Conservation (phyloP, 2,329 filamentous ascomycete species). For the Zelopaecilomyces penicillatus region DNA sequence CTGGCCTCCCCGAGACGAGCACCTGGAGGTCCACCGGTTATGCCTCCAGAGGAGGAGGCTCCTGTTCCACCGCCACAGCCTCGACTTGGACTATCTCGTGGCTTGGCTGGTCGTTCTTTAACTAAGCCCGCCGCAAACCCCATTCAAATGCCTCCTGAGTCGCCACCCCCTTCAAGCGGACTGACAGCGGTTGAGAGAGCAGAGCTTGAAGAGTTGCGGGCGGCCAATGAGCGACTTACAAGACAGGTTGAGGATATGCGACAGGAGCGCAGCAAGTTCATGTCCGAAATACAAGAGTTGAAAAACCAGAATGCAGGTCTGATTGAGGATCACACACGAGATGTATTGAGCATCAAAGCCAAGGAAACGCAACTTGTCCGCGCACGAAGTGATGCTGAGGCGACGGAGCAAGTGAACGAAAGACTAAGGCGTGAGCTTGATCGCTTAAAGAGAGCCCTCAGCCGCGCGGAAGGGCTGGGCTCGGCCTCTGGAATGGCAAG, state of each 20-base stretch:
- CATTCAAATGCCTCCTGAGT: slow-evolving; percentile 41
- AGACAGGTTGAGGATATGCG: slow-evolving; percentile 72
- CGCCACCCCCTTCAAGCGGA: slow-evolving; percentile 54
- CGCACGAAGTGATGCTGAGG: slow-evolving; percentile 80
- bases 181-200: slow-evolving; percentile 74
- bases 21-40: slow-evolving; percentile 37
- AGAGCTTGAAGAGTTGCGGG: slow-evolving; percentile 83
- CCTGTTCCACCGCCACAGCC: slow-evolving; percentile 50
- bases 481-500: slow-evolving; percentile 29
- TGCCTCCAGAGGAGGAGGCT: slow-evolving; percentile 49
- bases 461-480: slow-evolving; percentile 48
- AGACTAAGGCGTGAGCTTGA: slow-evolving; percentile 83
- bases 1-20: slow-evolving; percentile 47
- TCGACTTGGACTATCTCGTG: slow-evolving; percentile 61
- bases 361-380: slow-evolving; percentile 96
- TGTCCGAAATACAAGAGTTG: slow-evolving; percentile 83
- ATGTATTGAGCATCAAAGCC: slow-evolving; percentile 92
- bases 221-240: slow-evolving; percentile 70
- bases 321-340: slow-evolving; percentile 93
- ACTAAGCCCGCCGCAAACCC: slow-evolving; percentile 59
- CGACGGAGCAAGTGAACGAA: slow-evolving; percentile 78
- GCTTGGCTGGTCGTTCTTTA: slow-evolving; percentile 77
- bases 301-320: slow-evolving; percentile 95
- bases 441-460: slow-evolving; percentile 79
- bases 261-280: slow-evolving; percentile 70